Conservation (phyloP, 495 filamentous ascomycete species). For the Xylaria sp. region DNA sequence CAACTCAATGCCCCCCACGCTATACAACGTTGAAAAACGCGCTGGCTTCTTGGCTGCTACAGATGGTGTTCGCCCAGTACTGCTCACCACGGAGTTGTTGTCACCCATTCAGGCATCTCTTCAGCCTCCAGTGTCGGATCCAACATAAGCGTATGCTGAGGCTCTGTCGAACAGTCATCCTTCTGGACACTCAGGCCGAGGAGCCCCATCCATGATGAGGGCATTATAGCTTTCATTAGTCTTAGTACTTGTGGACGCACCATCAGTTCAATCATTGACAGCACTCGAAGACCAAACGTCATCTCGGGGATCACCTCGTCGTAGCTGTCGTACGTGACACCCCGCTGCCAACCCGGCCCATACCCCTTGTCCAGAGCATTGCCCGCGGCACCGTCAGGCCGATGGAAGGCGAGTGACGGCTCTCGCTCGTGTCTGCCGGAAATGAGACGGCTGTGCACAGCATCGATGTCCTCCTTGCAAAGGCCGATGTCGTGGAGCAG, state of each 20-base stretch:
- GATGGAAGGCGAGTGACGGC: conserved; percentile 2
- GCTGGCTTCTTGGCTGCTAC: no score
- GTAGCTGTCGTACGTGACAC: background rate
- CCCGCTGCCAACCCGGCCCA: background rate
- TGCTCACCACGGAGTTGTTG: no score
- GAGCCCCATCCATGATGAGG: background rate
- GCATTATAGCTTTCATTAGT: background rate
- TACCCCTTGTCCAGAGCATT: background rate
- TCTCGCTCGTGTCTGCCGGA: background rate
- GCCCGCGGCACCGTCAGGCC: background rate
- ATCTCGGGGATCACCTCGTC: background rate
- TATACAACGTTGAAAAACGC: background rate
- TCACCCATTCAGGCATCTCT: background rate
- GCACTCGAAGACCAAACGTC: background rate
- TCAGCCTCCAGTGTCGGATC: background rate
- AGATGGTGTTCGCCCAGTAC: no score
- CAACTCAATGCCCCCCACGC: background rate
- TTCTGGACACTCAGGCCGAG: background rate
- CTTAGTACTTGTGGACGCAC: background rate
- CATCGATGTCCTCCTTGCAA: background rate
- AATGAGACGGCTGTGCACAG: background rate
- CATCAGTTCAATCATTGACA: background rate
- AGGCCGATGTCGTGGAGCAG: conserved; percentile 14
- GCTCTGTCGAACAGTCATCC: background rate
- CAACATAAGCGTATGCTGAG: background rate